Conservation (phyloP, 116 monocot genomes). For the Trichopus zeylanicus region DNA sequence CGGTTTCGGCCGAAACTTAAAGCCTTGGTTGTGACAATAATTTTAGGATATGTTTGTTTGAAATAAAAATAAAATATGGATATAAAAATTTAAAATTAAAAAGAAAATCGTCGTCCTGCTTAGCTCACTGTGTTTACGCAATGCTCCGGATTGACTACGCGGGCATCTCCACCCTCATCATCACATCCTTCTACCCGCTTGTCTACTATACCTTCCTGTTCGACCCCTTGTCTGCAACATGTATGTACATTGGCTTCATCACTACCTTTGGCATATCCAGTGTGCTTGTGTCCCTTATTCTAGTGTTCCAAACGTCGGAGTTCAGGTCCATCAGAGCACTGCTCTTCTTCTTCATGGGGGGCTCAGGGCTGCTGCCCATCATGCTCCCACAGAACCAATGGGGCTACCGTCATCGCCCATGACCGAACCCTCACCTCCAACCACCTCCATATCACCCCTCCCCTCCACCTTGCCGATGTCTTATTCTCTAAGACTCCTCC, state of each 20-base stretch:
- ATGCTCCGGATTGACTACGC: slow-evolving; percentile 5
- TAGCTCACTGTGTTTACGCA: background rate
- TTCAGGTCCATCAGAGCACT: background rate
- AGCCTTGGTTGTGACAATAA: no score
- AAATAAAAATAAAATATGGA: no score
- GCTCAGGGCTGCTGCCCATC: slow-evolving; percentile 4
- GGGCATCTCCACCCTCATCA: background rate
- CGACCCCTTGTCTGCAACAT: slow-evolving; percentile 3
- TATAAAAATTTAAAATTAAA: no score
- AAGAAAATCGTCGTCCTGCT: background rate
- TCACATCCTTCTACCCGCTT: slow-evolving; percentile 7
- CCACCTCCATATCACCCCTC: no score
- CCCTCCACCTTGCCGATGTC: no score
- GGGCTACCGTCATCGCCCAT: no score
- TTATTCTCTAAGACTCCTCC: no score
- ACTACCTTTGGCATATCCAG: slow-evolving; percentile 2
- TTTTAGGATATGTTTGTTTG: no score
- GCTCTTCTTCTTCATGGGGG: slow-evolving; percentile 2
- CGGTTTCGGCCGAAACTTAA: no score
- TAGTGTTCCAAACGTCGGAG: background rate
- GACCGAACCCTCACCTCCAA: no score
- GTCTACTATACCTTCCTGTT: slow-evolving; percentile 3
- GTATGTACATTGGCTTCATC: slow-evolving; percentile 10
- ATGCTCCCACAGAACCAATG: no score
- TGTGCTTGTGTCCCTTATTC: background rate